Evolutionary conservation across 495 filamentous ascomycete species (phyloP), one percentile per base, ranked within the genome.

Genomic region (Pseudevernia furfuracea): DNA sequence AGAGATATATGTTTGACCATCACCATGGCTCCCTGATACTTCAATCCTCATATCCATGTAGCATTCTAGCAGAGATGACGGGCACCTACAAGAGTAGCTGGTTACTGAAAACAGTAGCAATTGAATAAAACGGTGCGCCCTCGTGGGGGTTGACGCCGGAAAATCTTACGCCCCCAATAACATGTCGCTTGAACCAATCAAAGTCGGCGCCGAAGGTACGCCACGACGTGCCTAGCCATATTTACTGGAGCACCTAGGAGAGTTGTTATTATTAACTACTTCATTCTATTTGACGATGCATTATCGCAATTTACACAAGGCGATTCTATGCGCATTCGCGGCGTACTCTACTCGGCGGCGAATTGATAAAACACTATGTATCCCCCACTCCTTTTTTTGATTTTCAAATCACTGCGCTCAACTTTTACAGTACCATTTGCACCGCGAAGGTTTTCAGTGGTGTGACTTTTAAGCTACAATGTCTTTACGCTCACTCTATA

Each of bases 161-260:
- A n/a, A n/a, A n/a, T n/a, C n/a, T n/a, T n/a, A n/a, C 44, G 44
- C 44, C 44, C 44, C 44, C 44, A 48, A 48, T 48, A 23, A 48
- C n/a, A 48, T 48, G n/a, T 2, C 44, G 44, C 44, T 11, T 4
- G 44, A 9, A 23, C 44, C 44, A 48, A 48, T 48, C 21, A 9
- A 9, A 23, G 44, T 48, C 44, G n/a, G 11, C 44, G 21, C 1
- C 3, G 44, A 48, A 48, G 11, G n/a, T 23, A 4, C 11, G 4
- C 44, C 44, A 10, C 44, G n/a, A 48, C n/a, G 21, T 23, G 21
- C n/a, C 44, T 48, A 21, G n/a, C 3, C 15, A 3, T 43, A 39
- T 43, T 43, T 43, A 48, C 44, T 1, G 21, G 44, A 48, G n/a
- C 44, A 11, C 44, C 44, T 48, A 9, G n/a, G 44, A n/a, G n/a